phyloP scores from a whole-genome alignment of 2,329 filamentous ascomycete genomes.

The Stromatinia cepivora region DNA sequence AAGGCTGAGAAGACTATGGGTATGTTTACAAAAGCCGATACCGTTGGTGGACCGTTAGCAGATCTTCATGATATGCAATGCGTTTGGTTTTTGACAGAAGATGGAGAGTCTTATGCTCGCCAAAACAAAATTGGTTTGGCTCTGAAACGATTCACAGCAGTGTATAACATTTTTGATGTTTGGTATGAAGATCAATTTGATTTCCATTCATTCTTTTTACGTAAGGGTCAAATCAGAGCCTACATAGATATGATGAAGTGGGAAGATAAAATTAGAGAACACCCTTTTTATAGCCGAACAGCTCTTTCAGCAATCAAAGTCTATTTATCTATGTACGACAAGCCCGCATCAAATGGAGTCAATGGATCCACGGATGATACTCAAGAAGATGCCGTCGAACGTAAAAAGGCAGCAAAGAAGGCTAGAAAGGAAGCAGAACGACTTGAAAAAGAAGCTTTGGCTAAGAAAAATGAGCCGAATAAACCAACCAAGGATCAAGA shows the following conservation, averaged over 20 bases:
- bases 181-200: slow-evolving; percentile 99
- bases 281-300: slow-evolving; percentile 87
- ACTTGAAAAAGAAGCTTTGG: slow-evolving; percentile 75
- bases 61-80: slow-evolving; percentile 98
- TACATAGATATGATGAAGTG: slow-evolving; percentile 96
- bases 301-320: slow-evolving; percentile 79
- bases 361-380: slow-evolving; percentile 52
- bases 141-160: slow-evolving; percentile 84
- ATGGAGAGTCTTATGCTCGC: slow-evolving; percentile 84
- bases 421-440: slow-evolving; percentile 77
- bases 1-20: slow-evolving; percentile 85
- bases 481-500: slow-evolving; percentile 62
- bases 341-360: slow-evolving; percentile 64
- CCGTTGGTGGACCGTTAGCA: slow-evolving; percentile 79
- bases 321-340: slow-evolving; percentile 77
- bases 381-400: slow-evolving; percentile 63
- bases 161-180: slow-evolving; percentile 90
- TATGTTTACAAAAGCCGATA: slow-evolving; percentile 90
- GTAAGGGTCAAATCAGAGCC: slow-evolving; percentile 91
- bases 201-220: slow-evolving; percentile 95
- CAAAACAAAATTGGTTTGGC: slow-evolving; percentile 81
- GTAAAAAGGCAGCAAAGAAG: slow-evolving; percentile 88
- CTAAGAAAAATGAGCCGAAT: slow-evolving; percentile 82
- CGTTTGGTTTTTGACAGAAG: slow-evolving; percentile 94
- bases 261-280: slow-evolving; percentile 88